Conservation (phyloP, 2,329 filamentous ascomycete species). For the Talaromyces sp. region DNA sequence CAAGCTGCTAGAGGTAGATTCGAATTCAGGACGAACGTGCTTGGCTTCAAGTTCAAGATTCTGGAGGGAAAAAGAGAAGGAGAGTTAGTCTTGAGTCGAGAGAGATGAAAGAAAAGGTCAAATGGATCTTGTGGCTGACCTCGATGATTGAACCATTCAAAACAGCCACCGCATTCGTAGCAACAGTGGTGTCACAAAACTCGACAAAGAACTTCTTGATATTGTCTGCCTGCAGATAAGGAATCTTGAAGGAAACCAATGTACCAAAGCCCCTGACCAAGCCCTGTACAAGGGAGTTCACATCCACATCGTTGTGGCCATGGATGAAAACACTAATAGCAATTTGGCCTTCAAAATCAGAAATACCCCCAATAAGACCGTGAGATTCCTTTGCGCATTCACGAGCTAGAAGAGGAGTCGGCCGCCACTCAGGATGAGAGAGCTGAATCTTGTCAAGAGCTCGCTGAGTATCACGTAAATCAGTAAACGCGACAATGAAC, state of each 20-base stretch:
- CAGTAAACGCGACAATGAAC: conserved; percentile 56
- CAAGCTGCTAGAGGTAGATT: conserved; percentile 15
- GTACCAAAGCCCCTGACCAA: conserved; percentile 38
- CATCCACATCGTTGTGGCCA: conserved; percentile 25
- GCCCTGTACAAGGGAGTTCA: conserved; percentile 49
- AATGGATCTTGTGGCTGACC: conserved; percentile 23
- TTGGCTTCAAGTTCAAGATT: conserved; percentile 31
- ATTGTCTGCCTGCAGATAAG: conserved; percentile 28
- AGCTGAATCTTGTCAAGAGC: conserved; percentile 48
- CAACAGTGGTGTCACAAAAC: conserved; percentile 37
- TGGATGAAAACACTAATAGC: conserved; percentile 49
- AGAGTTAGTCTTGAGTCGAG: background rate
- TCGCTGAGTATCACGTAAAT: conserved; percentile 58
- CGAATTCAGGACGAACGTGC: conserved; percentile 31
- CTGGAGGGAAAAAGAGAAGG: conserved; percentile 19
- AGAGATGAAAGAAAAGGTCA: background rate
- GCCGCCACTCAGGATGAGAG: conserved; percentile 47
- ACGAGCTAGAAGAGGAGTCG: conserved; percentile 44
- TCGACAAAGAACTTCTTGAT: conserved; percentile 38
- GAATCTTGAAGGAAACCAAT: conserved; percentile 33
- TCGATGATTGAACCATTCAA: conserved; percentile 35
- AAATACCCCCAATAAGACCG: conserved; percentile 26
- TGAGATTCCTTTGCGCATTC: conserved; percentile 44
- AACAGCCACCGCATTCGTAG: conserved; percentile 34
- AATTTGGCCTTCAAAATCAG: conserved; percentile 56